phyloP scores from a whole-genome alignment of 225 moss, liverwort and hornwort genomes.

The Anthoceros angustus region DNA sequence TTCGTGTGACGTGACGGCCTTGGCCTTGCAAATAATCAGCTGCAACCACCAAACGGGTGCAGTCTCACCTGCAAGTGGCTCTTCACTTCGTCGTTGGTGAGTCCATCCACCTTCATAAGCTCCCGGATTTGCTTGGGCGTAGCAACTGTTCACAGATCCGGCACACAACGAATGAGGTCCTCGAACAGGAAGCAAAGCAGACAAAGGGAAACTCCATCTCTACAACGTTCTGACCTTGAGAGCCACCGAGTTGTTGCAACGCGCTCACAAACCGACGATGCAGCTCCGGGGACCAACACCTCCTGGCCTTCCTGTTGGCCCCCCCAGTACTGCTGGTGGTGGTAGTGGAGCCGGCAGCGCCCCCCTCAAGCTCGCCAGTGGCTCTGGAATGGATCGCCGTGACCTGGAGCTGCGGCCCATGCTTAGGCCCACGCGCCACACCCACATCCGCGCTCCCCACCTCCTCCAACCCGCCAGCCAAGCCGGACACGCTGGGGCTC shows the following conservation, averaged over 20 bases:
- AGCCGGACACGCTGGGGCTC: conserved; percentile 10
- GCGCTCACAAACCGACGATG: conserved; percentile 87
- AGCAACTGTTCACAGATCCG: conserved; percentile 37
- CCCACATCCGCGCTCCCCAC: conserved; percentile 26
- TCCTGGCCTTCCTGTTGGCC: conserved; percentile 29
- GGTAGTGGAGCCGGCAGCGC: conserved; percentile 6
- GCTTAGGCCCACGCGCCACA: background rate
- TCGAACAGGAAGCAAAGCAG: too few species aligned
- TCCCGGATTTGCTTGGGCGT: conserved; percentile 96
- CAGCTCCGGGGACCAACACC: conserved; percentile 97
- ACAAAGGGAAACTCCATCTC: background rate
- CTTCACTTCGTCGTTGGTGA: conserved; percentile 98
- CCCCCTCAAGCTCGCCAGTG: conserved; percentile 12
- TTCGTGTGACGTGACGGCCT: too few species aligned
- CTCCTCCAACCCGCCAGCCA: conserved; percentile 23
- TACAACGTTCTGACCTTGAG: conserved; percentile 34
- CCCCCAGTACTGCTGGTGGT: background rate
- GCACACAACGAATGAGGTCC: background rate
- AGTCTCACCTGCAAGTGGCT: conserved; percentile 44
- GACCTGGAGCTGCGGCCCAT: conserved; percentile 12
- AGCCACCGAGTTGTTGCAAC: conserved; percentile 83
- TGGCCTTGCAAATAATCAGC: too few species aligned
- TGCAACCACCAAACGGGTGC: background rate
- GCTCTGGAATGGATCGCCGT: background rate
- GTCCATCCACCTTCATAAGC: conserved; percentile 98